phyloP scores from a whole-genome alignment of 2,329 filamentous ascomycete species.

The Curvularia verruculosa region DNA sequence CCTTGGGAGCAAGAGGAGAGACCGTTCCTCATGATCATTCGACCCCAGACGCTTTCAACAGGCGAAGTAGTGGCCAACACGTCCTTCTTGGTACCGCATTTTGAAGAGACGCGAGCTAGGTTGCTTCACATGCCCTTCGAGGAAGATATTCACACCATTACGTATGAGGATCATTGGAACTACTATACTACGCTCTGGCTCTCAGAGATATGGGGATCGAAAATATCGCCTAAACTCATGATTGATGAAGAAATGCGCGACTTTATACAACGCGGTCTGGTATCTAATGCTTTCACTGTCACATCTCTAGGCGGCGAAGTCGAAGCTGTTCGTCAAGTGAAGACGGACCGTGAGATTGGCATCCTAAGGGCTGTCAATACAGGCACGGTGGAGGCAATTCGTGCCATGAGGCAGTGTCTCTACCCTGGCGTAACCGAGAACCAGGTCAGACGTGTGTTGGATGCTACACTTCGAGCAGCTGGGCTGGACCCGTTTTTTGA shows the following conservation, averaged over 20 bases:
- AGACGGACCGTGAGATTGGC: constrained; percentile 62
- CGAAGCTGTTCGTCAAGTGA: constrained; percentile 65
- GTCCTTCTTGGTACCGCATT: constrained; percentile 64
- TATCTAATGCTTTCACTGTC: constrained; percentile 61
- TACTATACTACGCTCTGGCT: constrained; percentile 62
- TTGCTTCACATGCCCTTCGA: constrained; percentile 64
- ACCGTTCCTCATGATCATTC: constrained; percentile 67
- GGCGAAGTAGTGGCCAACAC: constrained; percentile 60
- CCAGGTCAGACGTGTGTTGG: constrained; percentile 62
- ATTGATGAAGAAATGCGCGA: constrained; percentile 70
- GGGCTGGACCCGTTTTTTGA: constrained; percentile 67
- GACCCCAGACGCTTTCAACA: constrained; percentile 51
- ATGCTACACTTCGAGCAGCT: constrained; percentile 60
- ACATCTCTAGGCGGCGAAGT: constrained; percentile 61
- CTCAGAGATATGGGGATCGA: constrained; percentile 44
- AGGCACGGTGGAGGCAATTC: constrained; percentile 65
- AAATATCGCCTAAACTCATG: constrained; percentile 57
- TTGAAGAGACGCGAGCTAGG: constrained; percentile 65
- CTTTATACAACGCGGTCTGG: constrained; percentile 65
- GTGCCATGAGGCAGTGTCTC: constrained; percentile 64
- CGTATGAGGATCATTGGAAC: constrained; percentile 70
- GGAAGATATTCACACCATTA: constrained; percentile 59
- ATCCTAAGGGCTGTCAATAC: constrained; percentile 68
- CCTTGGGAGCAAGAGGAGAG: constrained; percentile 69
- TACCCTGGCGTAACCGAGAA: constrained; percentile 63